A percentile compares a stretch with the other conserved stretches of the same genome.
These are phyloP conservation scores for Candida sakaeoensis DNA, from an alignment of 805 yeast species.

Conservation along the genomic window DNA sequence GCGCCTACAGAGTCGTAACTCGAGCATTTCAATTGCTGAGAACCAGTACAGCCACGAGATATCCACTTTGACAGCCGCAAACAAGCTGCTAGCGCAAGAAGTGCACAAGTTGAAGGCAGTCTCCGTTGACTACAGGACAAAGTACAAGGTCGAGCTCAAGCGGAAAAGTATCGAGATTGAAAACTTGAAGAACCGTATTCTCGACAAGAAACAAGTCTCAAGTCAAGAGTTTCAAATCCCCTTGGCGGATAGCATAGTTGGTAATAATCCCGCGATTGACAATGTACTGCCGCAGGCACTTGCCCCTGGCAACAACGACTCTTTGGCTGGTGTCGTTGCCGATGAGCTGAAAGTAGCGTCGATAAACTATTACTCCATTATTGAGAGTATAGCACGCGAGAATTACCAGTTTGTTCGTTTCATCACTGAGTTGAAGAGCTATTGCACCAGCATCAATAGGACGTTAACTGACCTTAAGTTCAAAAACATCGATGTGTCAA, in stretches of 20 bases:
- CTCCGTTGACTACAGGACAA: slow-evolving; percentile 26
- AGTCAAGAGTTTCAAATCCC: slow-evolving; percentile 27
- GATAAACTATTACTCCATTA: slow-evolving; percentile 21
- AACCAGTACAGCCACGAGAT: slow-evolving; percentile 14
- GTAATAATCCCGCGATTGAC: slow-evolving; percentile 31
- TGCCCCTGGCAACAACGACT: background rate
- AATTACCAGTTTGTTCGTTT: slow-evolving; percentile 34
- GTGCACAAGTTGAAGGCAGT: slow-evolving; percentile 24
- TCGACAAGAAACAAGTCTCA: slow-evolving; percentile 28
- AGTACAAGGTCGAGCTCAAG: slow-evolving; percentile 34
- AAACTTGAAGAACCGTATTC: slow-evolving; percentile 29
- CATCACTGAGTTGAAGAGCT: slow-evolving; percentile 23
- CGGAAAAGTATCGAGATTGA: slow-evolving; percentile 29
- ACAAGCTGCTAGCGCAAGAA: slow-evolving; percentile 27
- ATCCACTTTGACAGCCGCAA: slow-evolving; percentile 16
- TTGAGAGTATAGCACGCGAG: slow-evolving; percentile 34
- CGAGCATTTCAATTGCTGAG: slow-evolving; percentile 17
- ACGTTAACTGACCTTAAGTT: slow-evolving; percentile 1
- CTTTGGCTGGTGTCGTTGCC: background rate
- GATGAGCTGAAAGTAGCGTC: slow-evolving; percentile 9
- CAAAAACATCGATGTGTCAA: background rate
- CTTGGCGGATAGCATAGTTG: slow-evolving; percentile 13
- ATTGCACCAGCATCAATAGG: slow-evolving; percentile 21
- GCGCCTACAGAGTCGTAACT: slow-evolving; percentile 10
- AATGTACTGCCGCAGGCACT: no score